Conservation (phyloP, 495 filamentous ascomycete genomes). For the Ascodesmis nigricans region DNA sequence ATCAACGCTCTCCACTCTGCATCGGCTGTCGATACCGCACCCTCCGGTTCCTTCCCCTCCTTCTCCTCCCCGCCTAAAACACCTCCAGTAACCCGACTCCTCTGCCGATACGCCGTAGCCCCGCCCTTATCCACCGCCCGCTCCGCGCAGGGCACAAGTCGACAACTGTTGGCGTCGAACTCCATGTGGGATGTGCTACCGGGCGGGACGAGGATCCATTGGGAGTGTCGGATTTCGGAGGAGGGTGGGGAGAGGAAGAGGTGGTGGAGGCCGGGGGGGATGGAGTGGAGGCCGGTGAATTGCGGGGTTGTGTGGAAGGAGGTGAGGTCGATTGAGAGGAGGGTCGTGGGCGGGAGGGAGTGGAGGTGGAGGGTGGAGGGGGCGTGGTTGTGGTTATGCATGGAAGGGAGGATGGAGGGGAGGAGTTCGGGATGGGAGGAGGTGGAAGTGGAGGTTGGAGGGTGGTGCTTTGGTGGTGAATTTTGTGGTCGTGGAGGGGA, state of each 20-base stretch:
- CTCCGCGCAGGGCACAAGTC: background rate
- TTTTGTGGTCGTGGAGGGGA: background rate
- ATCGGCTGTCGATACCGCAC: conserved; percentile 1
- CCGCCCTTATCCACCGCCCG: background rate
- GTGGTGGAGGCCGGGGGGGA: conserved; percentile 17
- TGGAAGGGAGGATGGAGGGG: no score
- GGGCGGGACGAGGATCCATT: conserved; percentile 12
- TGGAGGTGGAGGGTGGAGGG: conserved; percentile 14
- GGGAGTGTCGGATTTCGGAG: conserved; percentile 12
- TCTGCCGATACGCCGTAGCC: conserved; percentile 11
- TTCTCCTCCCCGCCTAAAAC: conserved; percentile 11
- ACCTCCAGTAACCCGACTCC: conserved; percentile 3
- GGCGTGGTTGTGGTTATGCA: conserved; percentile 4
- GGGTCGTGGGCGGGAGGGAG: conserved; percentile 12
- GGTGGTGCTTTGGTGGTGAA: no score
- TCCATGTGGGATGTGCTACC: background rate
- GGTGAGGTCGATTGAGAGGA: conserved; percentile 17
- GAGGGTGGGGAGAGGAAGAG: conserved; percentile 16
- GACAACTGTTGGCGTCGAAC: conserved; percentile 1
- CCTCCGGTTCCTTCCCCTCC: conserved; percentile 9
- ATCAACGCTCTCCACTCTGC: conserved; percentile 1
- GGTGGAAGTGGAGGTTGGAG: background rate
- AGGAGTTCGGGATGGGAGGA: background rate
- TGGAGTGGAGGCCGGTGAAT: conserved; percentile 16
- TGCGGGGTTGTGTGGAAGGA: conserved; percentile 17